Percentiles rank a stretch among this genome's conserved stretches.
Evolutionary conservation across 75 land plant species (phyloP).

Genomic region (Chamaecyparis obtusa): DNA sequence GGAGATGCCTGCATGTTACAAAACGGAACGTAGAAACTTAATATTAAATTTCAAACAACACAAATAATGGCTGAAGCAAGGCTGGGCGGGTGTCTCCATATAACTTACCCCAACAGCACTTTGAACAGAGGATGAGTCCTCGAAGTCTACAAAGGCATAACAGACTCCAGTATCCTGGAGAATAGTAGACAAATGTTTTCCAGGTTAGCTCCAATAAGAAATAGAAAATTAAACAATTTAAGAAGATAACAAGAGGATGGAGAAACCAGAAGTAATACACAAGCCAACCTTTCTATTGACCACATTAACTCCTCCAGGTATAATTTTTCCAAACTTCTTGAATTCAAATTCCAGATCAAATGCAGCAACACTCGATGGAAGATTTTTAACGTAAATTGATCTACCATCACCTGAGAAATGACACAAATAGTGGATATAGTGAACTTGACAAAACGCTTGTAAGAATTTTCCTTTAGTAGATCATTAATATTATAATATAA

Average conservation of each 20-base stretch:
- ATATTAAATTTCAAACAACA: background rate
- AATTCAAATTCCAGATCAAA: constrained; percentile 69
- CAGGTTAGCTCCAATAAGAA: background rate
- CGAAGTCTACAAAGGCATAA: constrained; percentile 95
- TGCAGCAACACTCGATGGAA: constrained; percentile 48
- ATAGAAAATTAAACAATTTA: background rate
- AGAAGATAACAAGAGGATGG: background rate
- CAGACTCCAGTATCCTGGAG: constrained; percentile 69
- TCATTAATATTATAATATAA: background rate
- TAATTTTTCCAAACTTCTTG: constrained; percentile 73
- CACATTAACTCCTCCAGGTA: constrained; percentile 65
- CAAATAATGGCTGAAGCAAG: background rate
- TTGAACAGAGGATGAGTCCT: constrained; percentile 65
- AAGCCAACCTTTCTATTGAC: constrained; percentile 62
- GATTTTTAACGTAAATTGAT: constrained; percentile 82
- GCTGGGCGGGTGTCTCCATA: background rate
- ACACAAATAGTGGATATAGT: background rate
- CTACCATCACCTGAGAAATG: constrained; percentile 48
- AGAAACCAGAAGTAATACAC: background rate
- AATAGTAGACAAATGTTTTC: background rate
- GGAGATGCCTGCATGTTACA: constrained; percentile 51
- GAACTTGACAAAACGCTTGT: background rate
- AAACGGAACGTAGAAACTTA: background rate
- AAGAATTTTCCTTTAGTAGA: background rate
- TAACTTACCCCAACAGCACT: constrained; percentile 77